Conservation (phyloP, 2,329 filamentous ascomycete species). For the Aspergillus japonicus region DNA sequence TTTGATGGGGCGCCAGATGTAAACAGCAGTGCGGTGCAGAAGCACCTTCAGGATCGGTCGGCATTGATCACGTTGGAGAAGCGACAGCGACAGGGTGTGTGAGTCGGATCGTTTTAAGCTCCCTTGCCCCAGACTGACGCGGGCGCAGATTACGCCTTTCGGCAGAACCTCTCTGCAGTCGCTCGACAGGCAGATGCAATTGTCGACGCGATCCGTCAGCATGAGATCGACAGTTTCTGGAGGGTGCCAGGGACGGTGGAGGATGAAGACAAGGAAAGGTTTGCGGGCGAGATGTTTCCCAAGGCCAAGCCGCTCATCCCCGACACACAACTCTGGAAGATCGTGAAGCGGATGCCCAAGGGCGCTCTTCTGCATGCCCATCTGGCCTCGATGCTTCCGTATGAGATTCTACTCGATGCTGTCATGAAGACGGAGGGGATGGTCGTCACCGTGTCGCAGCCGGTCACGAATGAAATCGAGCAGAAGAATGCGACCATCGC, state of each 20-base stretch:
- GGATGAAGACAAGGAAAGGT: conserved; percentile 17
- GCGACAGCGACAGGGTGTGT: conserved; percentile 71
- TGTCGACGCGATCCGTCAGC: conserved; percentile 51
- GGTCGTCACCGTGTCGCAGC: conserved; percentile 59
- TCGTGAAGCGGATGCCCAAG: conserved; percentile 82
- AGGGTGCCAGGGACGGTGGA: conserved; percentile 9
- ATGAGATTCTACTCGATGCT: conserved; percentile 70
- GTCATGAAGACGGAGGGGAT: conserved; percentile 69
- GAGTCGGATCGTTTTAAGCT: not conserved
- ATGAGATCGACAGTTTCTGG: conserved; percentile 24
- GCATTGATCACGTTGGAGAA: conserved; percentile 76
- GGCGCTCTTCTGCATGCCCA: conserved; percentile 69
- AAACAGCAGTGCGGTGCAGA: conserved; percentile 43
- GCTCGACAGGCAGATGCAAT: conserved; percentile 60
- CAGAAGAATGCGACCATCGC: conserved; percentile 55
- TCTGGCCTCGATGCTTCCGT: conserved; percentile 82
- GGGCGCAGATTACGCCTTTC: conserved; percentile 22
- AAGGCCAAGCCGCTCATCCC: conserved; percentile 83
- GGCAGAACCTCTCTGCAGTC: conserved; percentile 64
- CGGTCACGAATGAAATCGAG: conserved; percentile 54
- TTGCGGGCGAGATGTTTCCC: conserved; percentile 87
- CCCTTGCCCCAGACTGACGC: not conserved
- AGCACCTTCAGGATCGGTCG: conserved; percentile 71
- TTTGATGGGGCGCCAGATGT: conserved; percentile 7
- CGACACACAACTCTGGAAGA: conserved; percentile 77